Conservation (phyloP, 441 rosid species). For the Brassica balearica region DNA sequence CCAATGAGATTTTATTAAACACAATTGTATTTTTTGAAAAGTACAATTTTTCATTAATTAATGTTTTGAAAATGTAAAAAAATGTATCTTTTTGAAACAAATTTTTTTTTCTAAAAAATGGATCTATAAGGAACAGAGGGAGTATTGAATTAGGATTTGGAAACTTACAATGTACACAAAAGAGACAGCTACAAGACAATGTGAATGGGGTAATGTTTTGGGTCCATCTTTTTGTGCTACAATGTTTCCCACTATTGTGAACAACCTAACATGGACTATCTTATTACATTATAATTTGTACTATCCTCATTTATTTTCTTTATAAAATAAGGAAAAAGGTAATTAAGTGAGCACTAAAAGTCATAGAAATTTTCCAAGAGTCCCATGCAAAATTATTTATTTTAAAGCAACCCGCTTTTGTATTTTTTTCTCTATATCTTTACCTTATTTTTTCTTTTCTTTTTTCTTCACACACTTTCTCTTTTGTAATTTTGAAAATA, state of each 20-base stretch:
- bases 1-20: no score
- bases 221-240: conserved; percentile 39
- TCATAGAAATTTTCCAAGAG: conserved; percentile 36
- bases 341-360: conserved; percentile 38
- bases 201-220: conserved; percentile 43
- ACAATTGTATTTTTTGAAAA: no score
- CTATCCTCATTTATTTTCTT: conserved; percentile 40
- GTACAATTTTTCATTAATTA: no score
- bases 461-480: conserved; percentile 16
- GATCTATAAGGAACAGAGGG: no score
- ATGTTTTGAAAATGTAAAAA: no score
- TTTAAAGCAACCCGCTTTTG: conserved; percentile 46
- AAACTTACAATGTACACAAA: conserved; percentile 27
- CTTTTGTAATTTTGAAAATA: conserved; percentile 36
- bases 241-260: conserved; percentile 53
- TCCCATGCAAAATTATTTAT: conserved; percentile 42
- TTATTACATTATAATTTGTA: conserved; percentile 40
- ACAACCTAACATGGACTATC: conserved; percentile 46
- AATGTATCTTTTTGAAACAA: no score
- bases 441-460: conserved; percentile 12
- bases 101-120: no score
- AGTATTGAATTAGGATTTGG: conserved; percentile 8
- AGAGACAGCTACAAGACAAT: conserved; percentile 47
- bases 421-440: conserved; percentile 24
- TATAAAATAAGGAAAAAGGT: conserved; percentile 6